Base-by-base conservation (phyloP, 2,329 filamentous ascomycete genomes). In the Sarocladium oryzae region DNA sequence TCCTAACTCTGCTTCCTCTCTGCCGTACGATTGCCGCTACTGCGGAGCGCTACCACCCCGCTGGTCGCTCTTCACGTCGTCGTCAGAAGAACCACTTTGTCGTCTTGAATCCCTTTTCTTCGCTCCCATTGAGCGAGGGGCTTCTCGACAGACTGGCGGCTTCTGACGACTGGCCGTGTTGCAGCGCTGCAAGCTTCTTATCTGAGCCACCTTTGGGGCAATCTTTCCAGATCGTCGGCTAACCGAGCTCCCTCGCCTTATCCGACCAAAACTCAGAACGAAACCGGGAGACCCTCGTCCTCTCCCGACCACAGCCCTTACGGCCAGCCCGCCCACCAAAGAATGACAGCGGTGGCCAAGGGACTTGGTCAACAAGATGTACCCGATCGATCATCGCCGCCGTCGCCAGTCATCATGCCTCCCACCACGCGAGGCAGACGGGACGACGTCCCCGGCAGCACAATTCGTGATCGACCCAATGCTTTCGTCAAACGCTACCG, bases 401-500 rank as follows among this genome's bases (percentile, higher is more conserved):
- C 55, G 52, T 49, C 46, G 30, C 55, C 61, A 57, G 56, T 57
- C 56, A 60, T 57, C 60, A 65, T 64, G 63, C 57, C 60, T 61
- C 59, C 50, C 54, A 55, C 58, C 55, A 56, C 59, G 57, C 58
- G 60, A 59, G 60, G 57, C 55, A 59, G 57, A 60, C 43, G 43
- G 52, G 50, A 33, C 52, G 36, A 53, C 28, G 18, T 20, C 21
- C 30, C 40, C 20, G 49, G 49, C 48, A 35, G 24, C 38, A 51
- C 24, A 21, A 52, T 36, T 37, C 40, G 26, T 41, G 48, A 51
- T 38, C 53, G 55, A 68, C 67, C 85, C 54, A 57, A 64, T 52
- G 59, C 59, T 23, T 61, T 85, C 73, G 75, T 86, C 61, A 90
- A 89, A 71, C 79, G 78, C 58, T 92, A 93, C 68, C 81, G 87